Evolutionary conservation across 163 green algal species (phyloP), one percentile per base, ranked within the genome.

Genomic region (Coccomyxa subellipsoidea): DNA sequence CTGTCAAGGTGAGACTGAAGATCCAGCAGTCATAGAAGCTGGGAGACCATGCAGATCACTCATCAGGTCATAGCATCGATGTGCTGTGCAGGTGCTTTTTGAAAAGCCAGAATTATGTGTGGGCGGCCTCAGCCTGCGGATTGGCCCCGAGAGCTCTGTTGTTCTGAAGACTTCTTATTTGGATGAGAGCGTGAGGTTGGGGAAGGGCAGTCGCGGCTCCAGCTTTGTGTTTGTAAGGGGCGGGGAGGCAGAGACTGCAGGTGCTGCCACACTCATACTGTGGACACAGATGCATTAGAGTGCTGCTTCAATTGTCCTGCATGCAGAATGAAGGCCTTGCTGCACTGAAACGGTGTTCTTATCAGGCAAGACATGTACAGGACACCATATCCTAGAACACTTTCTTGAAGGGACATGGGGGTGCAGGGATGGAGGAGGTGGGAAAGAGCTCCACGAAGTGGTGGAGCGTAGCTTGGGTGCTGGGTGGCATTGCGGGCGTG

Each of bases 121-220:
- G 6, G 81, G 81, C 39, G 72, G 54, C 38, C 83, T 96, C 4
- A 78, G 88, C 69, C 75, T 94, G n/a, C 78, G 84, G 15, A 88
- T 94, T 34, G 92, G 92, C 79, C 86, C 84, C 29, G 76, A 83
- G 21, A 85, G 39, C 54, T 84, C 47, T 37, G 92, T 96, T 79
- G 83, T 89, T n/a, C 89, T 97, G 66, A 82, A 81, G 25, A 96
- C 94, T 0, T 92, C 92, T 0, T 97, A 95, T 85, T 75, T 97
- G 54, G 93, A 98, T 78, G 92, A 96, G 76, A 86, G 88, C 0
- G 86, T 98, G 72, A 88, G 94, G 31, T 80, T 98, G 66, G 94
- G 94, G 25, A 89, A 86, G 79, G 94, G 94, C 79, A 92, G 85
- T 81, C 81, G 89, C 2, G 93, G 93, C 38, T 92, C 84, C 27